Conservation (phyloP, 805 yeast species). For the Cyberlindnera xylosilytica region DNA sequence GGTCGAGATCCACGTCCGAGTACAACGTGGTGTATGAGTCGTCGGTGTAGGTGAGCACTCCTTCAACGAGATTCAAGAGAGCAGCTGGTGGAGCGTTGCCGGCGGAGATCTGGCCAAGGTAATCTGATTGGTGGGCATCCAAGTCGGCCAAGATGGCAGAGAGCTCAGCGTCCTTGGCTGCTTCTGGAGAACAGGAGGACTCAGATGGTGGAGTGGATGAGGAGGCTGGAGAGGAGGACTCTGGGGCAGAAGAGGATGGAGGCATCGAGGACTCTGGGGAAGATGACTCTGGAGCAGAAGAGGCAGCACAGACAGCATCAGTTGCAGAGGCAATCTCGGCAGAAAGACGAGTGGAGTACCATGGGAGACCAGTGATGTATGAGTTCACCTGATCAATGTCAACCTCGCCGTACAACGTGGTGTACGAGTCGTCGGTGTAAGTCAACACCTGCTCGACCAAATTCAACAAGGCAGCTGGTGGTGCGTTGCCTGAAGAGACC, state of each 20-base stretch:
- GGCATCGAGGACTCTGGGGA: too few relatives aligned
- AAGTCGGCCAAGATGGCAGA: slow-evolving; percentile 14
- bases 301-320: slow-evolving; percentile 1
- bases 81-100: slow-evolving; percentile 26
- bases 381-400: slow-evolving; percentile 24
- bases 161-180: slow-evolving; percentile 4
- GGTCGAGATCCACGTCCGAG: slow-evolving; percentile 22
- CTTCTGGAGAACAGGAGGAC: neutral
- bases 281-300: too few relatives aligned
- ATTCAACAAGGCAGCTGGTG: slow-evolving; percentile 27
- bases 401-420: slow-evolving; percentile 27
- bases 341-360: slow-evolving; percentile 26
- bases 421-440: slow-evolving; percentile 31
- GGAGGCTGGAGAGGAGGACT: too few relatives aligned
- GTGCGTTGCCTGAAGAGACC: slow-evolving; percentile 15
- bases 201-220: neutral
- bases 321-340: slow-evolving; percentile 13
- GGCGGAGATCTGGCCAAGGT: slow-evolving; percentile 16
- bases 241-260: too few relatives aligned
- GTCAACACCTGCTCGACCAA: slow-evolving; percentile 27
- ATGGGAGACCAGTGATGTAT: slow-evolving; percentile 30
- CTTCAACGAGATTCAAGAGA: slow-evolving; percentile 25
- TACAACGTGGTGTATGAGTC: slow-evolving; percentile 31
- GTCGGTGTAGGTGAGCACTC: slow-evolving; percentile 29
- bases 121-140: slow-evolving; percentile 12